A percentile compares a stretch with the other conserved stretches of the same genome.
These are phyloP conservation scores for Saturnispora sanitii DNA, from an alignment of 805 yeast genomes.

Conservation along the genomic window DNA sequence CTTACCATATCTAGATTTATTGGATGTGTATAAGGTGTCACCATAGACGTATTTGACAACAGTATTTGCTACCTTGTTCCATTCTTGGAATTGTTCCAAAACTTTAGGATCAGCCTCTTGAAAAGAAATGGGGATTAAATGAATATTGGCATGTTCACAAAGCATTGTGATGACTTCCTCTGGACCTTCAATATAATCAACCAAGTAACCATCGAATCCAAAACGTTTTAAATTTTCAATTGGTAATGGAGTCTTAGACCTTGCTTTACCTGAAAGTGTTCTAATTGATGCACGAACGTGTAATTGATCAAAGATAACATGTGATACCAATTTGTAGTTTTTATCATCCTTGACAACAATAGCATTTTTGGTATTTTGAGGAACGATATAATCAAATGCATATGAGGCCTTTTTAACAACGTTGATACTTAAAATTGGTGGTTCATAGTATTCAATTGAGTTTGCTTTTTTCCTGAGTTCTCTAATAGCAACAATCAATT, in stretches of 20 bases:
- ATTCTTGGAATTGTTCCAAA: constrained; percentile 4
- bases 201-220: constrained; percentile 76
- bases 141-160: constrained; percentile 41
- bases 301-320: constrained; percentile 31
- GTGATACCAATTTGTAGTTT: constrained; percentile 39
- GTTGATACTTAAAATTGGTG: constrained; percentile 60
- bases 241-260: constrained; percentile 10
- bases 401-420: constrained; percentile 35
- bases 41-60: constrained; percentile 51
- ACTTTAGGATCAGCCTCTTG: constrained; percentile 26
- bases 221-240: constrained; percentile 24
- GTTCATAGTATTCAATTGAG: constrained; percentile 45
- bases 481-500: constrained; percentile 30
- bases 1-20: constrained; percentile 55
- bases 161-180: constrained; percentile 61
- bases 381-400: constrained; percentile 24
- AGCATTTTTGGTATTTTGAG: constrained; percentile 3
- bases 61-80: constrained; percentile 29
- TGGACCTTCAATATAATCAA: constrained; percentile 71
- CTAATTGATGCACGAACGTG: constrained; percentile 42
- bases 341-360: constrained; percentile 42
- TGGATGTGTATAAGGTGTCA: constrained; percentile 39
- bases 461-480: constrained; percentile 30
- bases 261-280: constrained; percentile 25
- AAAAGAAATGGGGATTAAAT: constrained; percentile 53